Percentiles rank a stretch among this genome's conserved stretches.
Evolutionary conservation across 306 rosid genomes (phyloP).

Genomic region (Rosa rugosa): DNA sequence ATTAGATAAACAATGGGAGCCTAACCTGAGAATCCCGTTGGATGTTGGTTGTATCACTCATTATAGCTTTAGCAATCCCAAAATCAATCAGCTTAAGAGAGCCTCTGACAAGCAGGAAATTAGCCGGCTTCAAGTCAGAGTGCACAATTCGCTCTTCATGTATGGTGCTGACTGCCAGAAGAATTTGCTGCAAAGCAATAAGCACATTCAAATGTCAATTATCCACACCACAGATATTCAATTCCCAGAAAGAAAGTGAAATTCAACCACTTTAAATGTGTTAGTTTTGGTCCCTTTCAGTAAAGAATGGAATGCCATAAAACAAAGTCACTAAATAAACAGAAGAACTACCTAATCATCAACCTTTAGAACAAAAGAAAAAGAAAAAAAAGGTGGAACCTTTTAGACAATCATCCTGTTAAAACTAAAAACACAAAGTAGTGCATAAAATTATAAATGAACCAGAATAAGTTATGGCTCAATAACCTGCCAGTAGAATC

Average conservation of each 20-base stretch:
- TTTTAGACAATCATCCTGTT: background rate
- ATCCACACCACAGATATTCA: background rate
- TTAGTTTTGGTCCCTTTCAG: background rate
- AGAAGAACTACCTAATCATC: background rate
- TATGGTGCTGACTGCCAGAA: conserved; percentile 86
- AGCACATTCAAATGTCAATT: background rate
- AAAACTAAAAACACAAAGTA: conserved; percentile 6
- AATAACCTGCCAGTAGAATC: conserved; percentile 95
- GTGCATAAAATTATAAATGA: background rate
- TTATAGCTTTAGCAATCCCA: conserved; percentile 95
- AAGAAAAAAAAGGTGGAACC: background rate
- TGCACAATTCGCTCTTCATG: conserved; percentile 95
- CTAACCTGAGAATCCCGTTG: conserved; percentile 92
- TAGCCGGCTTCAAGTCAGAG: conserved; percentile 97
- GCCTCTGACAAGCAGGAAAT: conserved; percentile 93
- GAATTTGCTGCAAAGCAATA: conserved; percentile 72
- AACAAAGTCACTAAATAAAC: conserved; percentile 5
- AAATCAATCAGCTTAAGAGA: conserved; percentile 91
- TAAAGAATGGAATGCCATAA: background rate
- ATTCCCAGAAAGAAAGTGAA: conserved; percentile 2
- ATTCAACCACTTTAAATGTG: background rate
- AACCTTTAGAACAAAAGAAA: background rate
- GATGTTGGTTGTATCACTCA: conserved; percentile 94
- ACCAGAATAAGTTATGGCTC: conserved; percentile 17
- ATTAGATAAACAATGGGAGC: too few relatives aligned